Percentiles rank a stretch among this genome's conserved stretches.
Evolutionary conservation across 352 stramenopile genomes (phyloP).

Genomic region (Phytophthora pisi): DNA sequence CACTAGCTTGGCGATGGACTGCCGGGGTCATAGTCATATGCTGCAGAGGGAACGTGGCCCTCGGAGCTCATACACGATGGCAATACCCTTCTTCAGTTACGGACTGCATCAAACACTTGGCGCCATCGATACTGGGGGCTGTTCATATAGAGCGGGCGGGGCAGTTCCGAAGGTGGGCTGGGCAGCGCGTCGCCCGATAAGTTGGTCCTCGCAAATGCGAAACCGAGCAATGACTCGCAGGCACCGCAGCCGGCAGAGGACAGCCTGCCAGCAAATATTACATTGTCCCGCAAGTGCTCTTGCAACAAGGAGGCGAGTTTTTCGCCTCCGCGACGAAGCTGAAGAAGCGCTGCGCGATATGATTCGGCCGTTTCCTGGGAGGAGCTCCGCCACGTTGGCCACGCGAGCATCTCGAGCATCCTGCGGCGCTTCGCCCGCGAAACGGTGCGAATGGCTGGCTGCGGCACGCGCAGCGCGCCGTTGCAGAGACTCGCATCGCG

Average conservation of each 20-base stretch:
- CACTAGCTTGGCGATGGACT: background rate
- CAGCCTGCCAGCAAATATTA: background rate
- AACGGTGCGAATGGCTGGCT: background rate
- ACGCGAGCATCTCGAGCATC: background rate
- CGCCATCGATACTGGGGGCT: too few relatives aligned
- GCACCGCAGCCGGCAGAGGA: background rate
- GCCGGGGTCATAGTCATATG: too few relatives aligned
- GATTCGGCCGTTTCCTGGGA: background rate
- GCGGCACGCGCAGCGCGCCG: background rate
- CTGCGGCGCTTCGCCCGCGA: background rate
- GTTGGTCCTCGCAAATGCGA: too few relatives aligned
- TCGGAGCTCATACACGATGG: too few relatives aligned
- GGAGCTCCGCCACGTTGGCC: background rate
- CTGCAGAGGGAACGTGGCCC: too few relatives aligned
- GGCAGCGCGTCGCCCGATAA: too few relatives aligned
- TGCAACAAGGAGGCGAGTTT: background rate
- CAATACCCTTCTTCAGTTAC: too few relatives aligned
- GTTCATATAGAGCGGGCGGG: too few relatives aligned
- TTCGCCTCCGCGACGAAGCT: background rate
- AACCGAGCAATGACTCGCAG: background rate
- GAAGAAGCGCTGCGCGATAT: background rate
- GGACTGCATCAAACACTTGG: too few relatives aligned
- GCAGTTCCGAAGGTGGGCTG: too few relatives aligned
- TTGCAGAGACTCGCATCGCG: background rate
- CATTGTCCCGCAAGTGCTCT: background rate